These are phyloP conservation scores for Sugiyamaella castrensis DNA, from an alignment of 1,139 yeast species.

Conservation along the genomic window DNA sequence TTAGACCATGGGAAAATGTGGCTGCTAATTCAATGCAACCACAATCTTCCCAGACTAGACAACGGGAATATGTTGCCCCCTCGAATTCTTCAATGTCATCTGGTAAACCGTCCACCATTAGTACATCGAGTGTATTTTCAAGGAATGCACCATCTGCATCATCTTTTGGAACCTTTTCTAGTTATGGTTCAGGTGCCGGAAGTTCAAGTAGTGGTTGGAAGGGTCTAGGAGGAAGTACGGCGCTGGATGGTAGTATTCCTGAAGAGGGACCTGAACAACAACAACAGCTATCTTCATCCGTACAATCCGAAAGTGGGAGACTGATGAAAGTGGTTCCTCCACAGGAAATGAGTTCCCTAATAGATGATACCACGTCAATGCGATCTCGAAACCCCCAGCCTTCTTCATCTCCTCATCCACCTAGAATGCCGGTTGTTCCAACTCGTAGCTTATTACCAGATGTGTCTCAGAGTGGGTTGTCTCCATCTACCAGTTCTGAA, in stretches of 20 bases:
- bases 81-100: constrained; percentile 20
- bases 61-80: constrained; percentile 6
- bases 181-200: constrained; percentile 13
- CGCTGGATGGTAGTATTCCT: constrained; percentile 2
- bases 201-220: constrained; percentile 3
- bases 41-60: neutral
- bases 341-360: constrained; percentile 22
- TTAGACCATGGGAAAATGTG: too few relatives aligned
- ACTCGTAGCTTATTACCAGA: constrained; percentile 10
- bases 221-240: constrained; percentile 3
- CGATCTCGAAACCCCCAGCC: neutral
- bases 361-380: constrained; percentile 10
- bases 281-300: constrained; percentile 8
- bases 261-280: constrained; percentile 11
- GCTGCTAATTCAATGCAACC: neutral
- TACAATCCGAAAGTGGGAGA: constrained; percentile 18
- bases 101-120: constrained; percentile 21
- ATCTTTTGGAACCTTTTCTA: constrained; percentile 14
- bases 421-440: constrained; percentile 7
- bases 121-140: constrained; percentile 18
- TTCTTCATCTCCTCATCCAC: constrained; percentile 13
- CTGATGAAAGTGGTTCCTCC: constrained; percentile 28
- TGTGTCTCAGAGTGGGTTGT: constrained; percentile 7
- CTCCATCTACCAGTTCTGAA: constrained; percentile 4
- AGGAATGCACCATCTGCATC: constrained; percentile 27